Evolutionary conservation across 202 grass and related monocot genomes (phyloP), one percentile per base, ranked within the genome.

Genomic region (Zizania palustris): DNA sequence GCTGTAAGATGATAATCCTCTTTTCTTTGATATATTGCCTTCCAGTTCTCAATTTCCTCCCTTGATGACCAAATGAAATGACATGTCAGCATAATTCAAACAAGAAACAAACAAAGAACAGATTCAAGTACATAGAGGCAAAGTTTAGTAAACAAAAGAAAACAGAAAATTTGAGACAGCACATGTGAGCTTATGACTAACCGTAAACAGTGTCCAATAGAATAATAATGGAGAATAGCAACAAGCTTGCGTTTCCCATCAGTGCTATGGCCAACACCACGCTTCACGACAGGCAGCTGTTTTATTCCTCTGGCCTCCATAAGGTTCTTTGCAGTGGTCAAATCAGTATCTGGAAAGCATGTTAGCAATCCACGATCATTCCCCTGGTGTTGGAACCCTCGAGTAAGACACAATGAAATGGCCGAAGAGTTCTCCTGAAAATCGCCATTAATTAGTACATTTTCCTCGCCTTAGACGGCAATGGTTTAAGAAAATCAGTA

Each of bases 281-380:
- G 88, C 62, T 88, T 97, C 38, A 97, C 95, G 38, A 94, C 95
- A 56, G 95, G 91, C 35, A 97, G 81, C 72, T 97, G 95, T 49
- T 97, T 97, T 53, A 97, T 86, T 76, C 87, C 95, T 86, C 86
- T 92, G 42, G 95, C 95, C 66, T 97, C 95, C 95, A 97, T 97
- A 68, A 97, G 89, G 53, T 75, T 80, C 65, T 92, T 97, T 38
- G 95, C 95, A 59, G 91, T 97, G n/a, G 91, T 97, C 82, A 97
- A 90, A 86, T 97, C 95, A 58, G 91, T 94, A 73, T 97, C 95
- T 4, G 89, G 79, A 73, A 97, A 97, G 70, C 91, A 97, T 34
- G 87, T 97, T 61, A 94, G 76, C 46, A 97, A 83, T 72, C 95
- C 95, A 60, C 85, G 38, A 20, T 88, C 91, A 63, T 45, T 92